A percentile compares a stretch with the other conserved stretches of the same genome.
Conservation (phyloP, 2,329 filamentous ascomycete species). For the Teratosphaeria nubilosa region DNA sequence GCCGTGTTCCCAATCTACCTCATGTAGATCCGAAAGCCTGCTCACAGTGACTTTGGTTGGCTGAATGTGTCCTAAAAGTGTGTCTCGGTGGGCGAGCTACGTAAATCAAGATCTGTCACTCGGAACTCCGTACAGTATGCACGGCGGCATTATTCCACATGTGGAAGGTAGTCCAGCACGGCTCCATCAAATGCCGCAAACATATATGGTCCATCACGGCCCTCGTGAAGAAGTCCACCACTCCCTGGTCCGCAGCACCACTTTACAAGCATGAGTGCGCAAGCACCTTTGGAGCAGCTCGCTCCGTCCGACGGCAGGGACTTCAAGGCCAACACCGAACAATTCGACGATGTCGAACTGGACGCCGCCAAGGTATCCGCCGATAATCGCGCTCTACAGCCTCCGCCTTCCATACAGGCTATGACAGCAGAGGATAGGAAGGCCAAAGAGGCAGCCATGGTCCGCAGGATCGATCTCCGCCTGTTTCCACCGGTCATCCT, state of each 20-base stretch:
- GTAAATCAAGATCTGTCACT: too few species aligned
- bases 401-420: slow-evolving; percentile 7
- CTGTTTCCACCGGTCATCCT: slow-evolving; percentile 59
- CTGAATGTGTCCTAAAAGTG: not conserved
- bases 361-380: not conserved
- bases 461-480: slow-evolving; percentile 58
- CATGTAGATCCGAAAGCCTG: not conserved
- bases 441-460: slow-evolving; percentile 30
- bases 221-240: not conserved
- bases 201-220: not conserved
- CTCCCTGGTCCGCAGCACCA: not conserved
- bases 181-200: not conserved
- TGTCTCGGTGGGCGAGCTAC: not conserved
- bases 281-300: slow-evolving; percentile 9
- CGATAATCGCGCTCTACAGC: slow-evolving; percentile 4
- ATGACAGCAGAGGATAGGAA: slow-evolving; percentile 10
- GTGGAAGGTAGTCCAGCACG: not conserved
- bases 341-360: slow-evolving; percentile 10
- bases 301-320: slow-evolving; percentile 7
- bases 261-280: slow-evolving; percentile 8
- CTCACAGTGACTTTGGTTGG: not conserved
- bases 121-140: not conserved
- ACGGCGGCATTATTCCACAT: not conserved
- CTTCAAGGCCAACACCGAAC: slow-evolving; percentile 9
- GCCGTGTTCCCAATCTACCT: not conserved